Evolutionary conservation across 2,329 filamentous ascomycete species (phyloP).

Genomic region (Diaporthe sp.): DNA sequence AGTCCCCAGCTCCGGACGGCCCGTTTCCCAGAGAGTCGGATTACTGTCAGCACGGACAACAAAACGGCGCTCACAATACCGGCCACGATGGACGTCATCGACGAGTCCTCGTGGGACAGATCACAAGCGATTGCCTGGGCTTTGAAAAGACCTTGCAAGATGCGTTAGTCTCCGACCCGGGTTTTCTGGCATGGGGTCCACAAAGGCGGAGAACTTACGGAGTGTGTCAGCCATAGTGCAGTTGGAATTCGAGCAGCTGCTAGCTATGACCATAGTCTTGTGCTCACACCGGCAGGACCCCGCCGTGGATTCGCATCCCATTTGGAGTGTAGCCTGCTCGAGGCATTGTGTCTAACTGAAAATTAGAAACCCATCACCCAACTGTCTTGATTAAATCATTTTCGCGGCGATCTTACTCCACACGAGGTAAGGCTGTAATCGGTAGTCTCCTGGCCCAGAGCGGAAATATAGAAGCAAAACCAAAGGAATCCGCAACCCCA

Average conservation of each 20-base stretch:
- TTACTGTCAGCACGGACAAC: not conserved
- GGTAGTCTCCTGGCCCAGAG: not conserved
- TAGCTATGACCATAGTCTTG: not conserved
- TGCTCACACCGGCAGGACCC: not conserved
- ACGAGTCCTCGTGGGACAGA: not conserved
- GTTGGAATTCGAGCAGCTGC: not conserved
- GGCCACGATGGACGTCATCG: not conserved
- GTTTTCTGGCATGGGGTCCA: too few species aligned
- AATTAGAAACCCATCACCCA: not conserved
- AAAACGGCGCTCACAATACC: not conserved
- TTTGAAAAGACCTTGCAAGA: not conserved
- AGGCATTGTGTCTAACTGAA: not conserved
- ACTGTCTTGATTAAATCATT: too few species aligned
- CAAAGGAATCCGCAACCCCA: not conserved
- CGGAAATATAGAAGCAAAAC: not conserved
- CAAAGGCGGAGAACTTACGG: not conserved
- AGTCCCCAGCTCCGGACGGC: not conserved
- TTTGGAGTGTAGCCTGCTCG: not conserved
- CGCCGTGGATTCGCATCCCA: not conserved
- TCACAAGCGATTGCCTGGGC: not conserved
- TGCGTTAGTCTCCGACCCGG: not conserved
- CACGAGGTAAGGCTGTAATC: not conserved
- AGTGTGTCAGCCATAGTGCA: conserved; percentile 6
- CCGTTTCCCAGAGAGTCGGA: not conserved
- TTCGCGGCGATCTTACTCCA: not conserved